Evolutionary conservation across 2,329 filamentous ascomycete species (phyloP), one percentile per base, ranked within the genome.

Genomic region (Fusarium dlaminii): DNA sequence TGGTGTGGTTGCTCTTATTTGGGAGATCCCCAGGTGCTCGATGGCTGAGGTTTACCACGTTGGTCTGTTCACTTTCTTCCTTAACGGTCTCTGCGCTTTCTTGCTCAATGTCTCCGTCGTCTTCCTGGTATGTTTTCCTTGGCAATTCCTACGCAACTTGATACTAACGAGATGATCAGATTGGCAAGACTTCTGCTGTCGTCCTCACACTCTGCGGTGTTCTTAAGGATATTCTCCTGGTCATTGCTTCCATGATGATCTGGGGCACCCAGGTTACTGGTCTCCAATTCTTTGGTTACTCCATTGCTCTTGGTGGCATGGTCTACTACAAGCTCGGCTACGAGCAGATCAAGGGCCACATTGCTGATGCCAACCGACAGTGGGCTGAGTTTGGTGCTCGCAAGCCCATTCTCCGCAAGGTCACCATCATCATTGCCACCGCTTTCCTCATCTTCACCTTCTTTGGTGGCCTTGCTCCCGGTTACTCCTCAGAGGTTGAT

Each of bases 131-230:
- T 83, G 91, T 86, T 43, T 12, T 2, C 14, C 13, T 32, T 12
- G 7, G 3, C 20, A 9, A 32, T 18, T 13, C 8, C 24, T 9
- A 32, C 15, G 5, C 6, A 39, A 13, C 18, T 6, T 13, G 37
- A 11, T 29, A 30, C 78, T 84, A 78, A 85, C 68, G 17, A 3
- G 20, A 4, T 4, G n/a, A 8, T 51, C 75, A 95, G 93, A 96
- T 96, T 80, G 94, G 94, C 86, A 95, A 93, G 87, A 96, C 94
- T 22, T 96, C 93, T 2, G 94, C 93, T 59, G 91, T 96, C 62
- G 92, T 96, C 77, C 91, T 96, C 79, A 96, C 94, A 37, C 92
- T 96, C 52, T 96, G 93, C 80, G 94, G 94, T 86, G 93, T 96
- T 43, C 90, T 96, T 73, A 96, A 96, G 88, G 94, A 96, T 83